Evolutionary conservation across 768 basidiomycete species (phyloP), one percentile per base, ranked within the genome.

Genomic region (Galerina marginata): DNA sequence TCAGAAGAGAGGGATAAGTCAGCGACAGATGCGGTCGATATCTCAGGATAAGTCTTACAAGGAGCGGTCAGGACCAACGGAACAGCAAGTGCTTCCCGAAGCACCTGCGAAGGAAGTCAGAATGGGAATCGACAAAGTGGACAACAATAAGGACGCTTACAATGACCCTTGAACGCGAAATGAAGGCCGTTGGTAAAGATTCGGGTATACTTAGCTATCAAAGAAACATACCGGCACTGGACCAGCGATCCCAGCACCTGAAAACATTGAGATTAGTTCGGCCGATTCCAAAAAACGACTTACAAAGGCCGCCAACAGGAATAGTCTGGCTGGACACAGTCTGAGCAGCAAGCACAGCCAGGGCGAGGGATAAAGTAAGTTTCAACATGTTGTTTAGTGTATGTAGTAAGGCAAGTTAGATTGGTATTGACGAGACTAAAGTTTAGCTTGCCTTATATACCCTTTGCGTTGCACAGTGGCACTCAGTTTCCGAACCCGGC

Each of bases 1-100:
- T 56, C 60, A 61, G 16, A 47, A 14, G 36, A 56, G 42, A 26
- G 26, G 36, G 11, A 6, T 33, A 20, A 33, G 29, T 12, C n/a
- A 29, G 40, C 23, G 14, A 14, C 4, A 26, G 33, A 20, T 57
- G 2, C 12, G 9, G 25, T 15, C 25, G 44, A 20, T 40, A 51
- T 33, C 10, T 42, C 20, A 20, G 11, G 9, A n/a, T 33, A 23
- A 6, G 16, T 53, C 63, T 50, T 51, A 68, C 69, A 66, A 38
- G 20, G 60, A 47, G 25, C 26, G 45, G 40, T 70, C 67, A 10
- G 61, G 57, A 26, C 47, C 29, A 20, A 65, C 63, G 23, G 45
- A 33, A 56, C 67, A 68, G 52, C 69, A 70, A 26, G 40, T 44
- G 44, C 63, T 63, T 11, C 65, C 67, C 15, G 55, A 37, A 39